A percentile compares a stretch with the other conserved stretches of the same genome.
phyloP scores from a whole-genome alignment of 2,329 filamentous ascomycete genomes.

The Gremmenia infestans region DNA sequence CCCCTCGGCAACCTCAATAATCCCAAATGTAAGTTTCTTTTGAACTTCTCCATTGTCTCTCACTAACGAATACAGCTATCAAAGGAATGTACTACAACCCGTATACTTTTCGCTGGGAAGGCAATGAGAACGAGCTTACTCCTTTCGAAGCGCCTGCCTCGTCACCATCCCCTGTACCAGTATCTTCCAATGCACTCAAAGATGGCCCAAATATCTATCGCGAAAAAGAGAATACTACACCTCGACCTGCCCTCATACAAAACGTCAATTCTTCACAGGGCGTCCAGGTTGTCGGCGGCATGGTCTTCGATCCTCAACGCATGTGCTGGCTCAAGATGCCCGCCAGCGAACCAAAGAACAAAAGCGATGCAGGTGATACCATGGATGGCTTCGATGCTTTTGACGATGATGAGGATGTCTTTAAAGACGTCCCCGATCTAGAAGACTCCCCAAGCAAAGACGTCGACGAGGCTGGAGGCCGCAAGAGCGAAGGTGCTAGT shows the following conservation, averaged over 20 bases:
- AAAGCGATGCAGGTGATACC: conserved; percentile 48
- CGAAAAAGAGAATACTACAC: conserved; percentile 55
- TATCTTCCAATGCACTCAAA: conserved; percentile 39
- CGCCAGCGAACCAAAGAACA: conserved; percentile 37
- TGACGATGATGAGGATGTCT: conserved; percentile 88
- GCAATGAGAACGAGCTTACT: conserved; percentile 80
- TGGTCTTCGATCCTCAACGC: conserved; percentile 94
- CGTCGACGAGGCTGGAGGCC: conserved; percentile 42
- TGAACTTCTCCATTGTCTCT: neutral
- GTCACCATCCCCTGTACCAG: conserved; percentile 47
- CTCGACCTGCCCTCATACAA: conserved; percentile 77
- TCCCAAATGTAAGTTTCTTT: conserved; percentile 64
- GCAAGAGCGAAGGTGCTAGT: conserved; percentile 46
- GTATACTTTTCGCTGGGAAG: conserved; percentile 83
- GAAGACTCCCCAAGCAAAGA: conserved; percentile 51
- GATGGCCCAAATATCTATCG: conserved; percentile 42
- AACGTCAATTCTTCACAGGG: conserved; percentile 81
- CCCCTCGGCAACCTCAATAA: conserved; percentile 72
- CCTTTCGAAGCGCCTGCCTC: conserved; percentile 66
- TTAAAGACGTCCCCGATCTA: conserved; percentile 90
- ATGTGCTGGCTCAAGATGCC: conserved; percentile 95
- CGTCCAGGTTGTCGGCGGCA: conserved; percentile 91
- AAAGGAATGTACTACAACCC: conserved; percentile 98
- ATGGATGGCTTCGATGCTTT: conserved; percentile 63
- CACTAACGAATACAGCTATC: conserved; percentile 53